A percentile compares a stretch with the other conserved stretches of the same genome.
These are phyloP conservation scores for Cajanus cajan DNA, from an alignment of 306 rosid species.

Conservation along the genomic window DNA sequence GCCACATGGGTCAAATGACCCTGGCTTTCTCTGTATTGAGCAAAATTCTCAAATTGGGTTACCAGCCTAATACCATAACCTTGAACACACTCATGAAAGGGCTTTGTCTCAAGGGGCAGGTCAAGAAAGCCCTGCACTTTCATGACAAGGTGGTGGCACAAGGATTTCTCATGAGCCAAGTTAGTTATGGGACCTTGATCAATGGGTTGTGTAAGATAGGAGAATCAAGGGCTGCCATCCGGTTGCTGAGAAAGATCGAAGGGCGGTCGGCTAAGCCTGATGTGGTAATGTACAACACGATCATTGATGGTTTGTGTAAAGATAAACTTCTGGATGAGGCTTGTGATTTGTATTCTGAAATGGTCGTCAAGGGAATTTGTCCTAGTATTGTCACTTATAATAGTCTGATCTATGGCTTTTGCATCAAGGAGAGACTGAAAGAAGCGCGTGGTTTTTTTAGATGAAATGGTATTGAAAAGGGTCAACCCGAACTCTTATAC, in stretches of 20 bases:
- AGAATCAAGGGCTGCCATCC: background rate
- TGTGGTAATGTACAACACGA: background rate
- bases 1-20: background rate
- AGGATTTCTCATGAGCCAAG: background rate
- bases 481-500: background rate
- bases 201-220: background rate
- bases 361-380: background rate
- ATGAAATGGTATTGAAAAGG: background rate
- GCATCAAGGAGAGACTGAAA: background rate
- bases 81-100: background rate
- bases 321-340: background rate
- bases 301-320: background rate
- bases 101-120: background rate
- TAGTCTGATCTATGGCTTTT: background rate
- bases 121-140: background rate
- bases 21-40: background rate
- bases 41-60: background rate
- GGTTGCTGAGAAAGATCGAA: background rate
- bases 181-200: background rate
- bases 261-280: background rate
- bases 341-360: background rate
- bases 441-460: background rate
- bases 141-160: too few species aligned
- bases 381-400: background rate
- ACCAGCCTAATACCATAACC: background rate